Percentiles rank a stretch among this genome's conserved stretches.
Conservation (phyloP, 371 early-diverging fungal species). For the Mortierella sp. region DNA sequence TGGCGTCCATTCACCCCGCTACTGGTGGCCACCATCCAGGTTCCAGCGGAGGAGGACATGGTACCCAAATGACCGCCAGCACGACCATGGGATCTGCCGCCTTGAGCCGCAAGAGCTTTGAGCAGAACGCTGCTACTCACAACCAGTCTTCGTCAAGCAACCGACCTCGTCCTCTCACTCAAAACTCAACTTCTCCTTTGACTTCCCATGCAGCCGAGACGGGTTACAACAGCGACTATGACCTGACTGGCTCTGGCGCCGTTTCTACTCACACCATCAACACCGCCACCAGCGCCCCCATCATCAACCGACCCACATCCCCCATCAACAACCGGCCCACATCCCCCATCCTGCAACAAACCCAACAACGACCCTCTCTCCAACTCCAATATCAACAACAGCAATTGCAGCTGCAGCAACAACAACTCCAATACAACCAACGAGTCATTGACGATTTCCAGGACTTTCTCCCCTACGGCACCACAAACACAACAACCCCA, state of each 20-base stretch:
- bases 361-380: not conserved
- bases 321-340: not conserved
- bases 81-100: not conserved
- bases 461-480: slow-evolving; percentile 7
- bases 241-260: slow-evolving; percentile 8
- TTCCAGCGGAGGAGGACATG: not conserved
- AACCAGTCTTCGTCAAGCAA: not conserved
- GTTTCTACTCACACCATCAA: not conserved
- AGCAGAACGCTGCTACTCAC: not conserved
- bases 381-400: not conserved
- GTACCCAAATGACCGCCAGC: not conserved
- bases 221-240: slow-evolving; percentile 32
- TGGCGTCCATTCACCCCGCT: slow-evolving; percentile 18
- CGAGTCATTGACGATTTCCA: slow-evolving; percentile 12
- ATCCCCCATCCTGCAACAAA: not conserved
- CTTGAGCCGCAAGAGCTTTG: slow-evolving; percentile 1
- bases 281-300: not conserved
- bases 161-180: slow-evolving; percentile 23
- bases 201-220: slow-evolving; percentile 30
- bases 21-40: not conserved
- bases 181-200: slow-evolving; percentile 36
- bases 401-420: not conserved
- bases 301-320: not conserved
- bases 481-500: not conserved
- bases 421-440: slow-evolving; percentile 2